Evolutionary conservation across 805 yeast genomes (phyloP), one percentile per base, ranked within the genome.

Genomic region (Candida insectorum): DNA sequence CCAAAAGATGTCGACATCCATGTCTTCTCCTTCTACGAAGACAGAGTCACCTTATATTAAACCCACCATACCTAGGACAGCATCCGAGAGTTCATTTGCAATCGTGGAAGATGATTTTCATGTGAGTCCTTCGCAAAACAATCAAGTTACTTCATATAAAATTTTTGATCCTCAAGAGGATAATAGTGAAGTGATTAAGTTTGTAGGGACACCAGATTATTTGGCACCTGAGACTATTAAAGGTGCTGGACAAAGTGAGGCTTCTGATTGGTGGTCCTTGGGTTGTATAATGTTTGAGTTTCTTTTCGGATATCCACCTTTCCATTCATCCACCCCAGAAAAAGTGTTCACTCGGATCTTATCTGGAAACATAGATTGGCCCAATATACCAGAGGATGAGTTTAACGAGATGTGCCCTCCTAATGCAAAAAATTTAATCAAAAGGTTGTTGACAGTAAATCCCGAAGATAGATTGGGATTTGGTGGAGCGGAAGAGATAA

Each of bases 251-350:
- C 96, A 91, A 54, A 85, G 80, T 40, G 88, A 79, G 43, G 75
- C 80, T 42, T 79, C 91, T n/a, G 97, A 89, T 62, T 89, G 98
- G 98, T 93, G 99, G 99, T 86, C 97, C 2, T 75, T 91, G 21
- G 99, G 99, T 0, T 91, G 97, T 57, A 87, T 93, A 9, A 60
- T 91, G 36, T 93, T 91, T 65, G 99, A 93, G 59, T 82, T 93
- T 52, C 52, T 87, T 25, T 85, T 82, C 55, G 98, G 98, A 0
- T 85, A 78, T 54, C 96, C 99, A 2, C 99, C 99, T 2, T 93
- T 93, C 57, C 93, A 85, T 55, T 95, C 84, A 1, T 65, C 67
- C 4, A 71, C 87, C 1, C 93, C 96, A 0, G 85, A 82, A 26
- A 64, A 69, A 39, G 95, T 93, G 0, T 93, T 93, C 54, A 75